A percentile compares a stretch with the other conserved stretches of the same genome.
phyloP scores from a whole-genome alignment of 2,329 filamentous ascomycete species.

The Claviceps pusilla region DNA sequence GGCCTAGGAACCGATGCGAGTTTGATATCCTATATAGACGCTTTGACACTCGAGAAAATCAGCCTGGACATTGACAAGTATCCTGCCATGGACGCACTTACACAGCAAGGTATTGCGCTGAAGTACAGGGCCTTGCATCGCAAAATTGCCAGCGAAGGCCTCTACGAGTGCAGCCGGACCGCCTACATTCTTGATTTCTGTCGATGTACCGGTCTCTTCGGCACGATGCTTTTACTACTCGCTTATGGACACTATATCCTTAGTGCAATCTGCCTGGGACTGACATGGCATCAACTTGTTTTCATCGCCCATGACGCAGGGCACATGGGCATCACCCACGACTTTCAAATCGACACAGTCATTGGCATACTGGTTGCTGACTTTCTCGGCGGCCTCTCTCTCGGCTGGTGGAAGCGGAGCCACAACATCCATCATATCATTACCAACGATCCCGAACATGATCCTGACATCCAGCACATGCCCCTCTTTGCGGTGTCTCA shows the following conservation, averaged over 20 bases:
- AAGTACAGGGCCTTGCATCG: conserved; percentile 72
- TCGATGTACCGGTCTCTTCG: conserved; percentile 54
- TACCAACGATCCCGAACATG: conserved; percentile 87
- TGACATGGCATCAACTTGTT: conserved; percentile 86
- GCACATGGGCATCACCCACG: conserved; percentile 93
- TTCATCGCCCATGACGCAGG: conserved; percentile 92
- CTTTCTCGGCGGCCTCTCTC: conserved; percentile 73
- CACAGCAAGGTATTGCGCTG: conserved; percentile 58
- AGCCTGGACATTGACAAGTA: conserved; percentile 66
- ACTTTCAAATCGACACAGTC: conserved; percentile 65
- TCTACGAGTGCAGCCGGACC: conserved; percentile 73
- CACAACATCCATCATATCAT: conserved; percentile 97
- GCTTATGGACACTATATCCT: conserved; percentile 49
- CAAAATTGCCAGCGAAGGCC: conserved; percentile 54
- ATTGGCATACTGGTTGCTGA: conserved; percentile 86
- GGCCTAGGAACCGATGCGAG: conserved; percentile 29
- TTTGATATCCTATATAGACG: conserved; percentile 47
- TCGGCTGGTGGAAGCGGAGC: conserved; percentile 94
- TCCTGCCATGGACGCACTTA: conserved; percentile 56
- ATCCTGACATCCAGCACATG: conserved; percentile 86
- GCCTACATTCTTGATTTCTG: conserved; percentile 61
- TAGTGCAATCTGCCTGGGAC: conserved; percentile 62
- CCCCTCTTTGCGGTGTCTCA: conserved; percentile 81
- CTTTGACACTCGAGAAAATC: conserved; percentile 56
- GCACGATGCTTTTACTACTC: conserved; percentile 46